A percentile compares a stretch with the other conserved stretches of the same genome.
phyloP scores from a whole-genome alignment of 1,284 basidiomycete genomes.

The Tilletia walkeri region DNA sequence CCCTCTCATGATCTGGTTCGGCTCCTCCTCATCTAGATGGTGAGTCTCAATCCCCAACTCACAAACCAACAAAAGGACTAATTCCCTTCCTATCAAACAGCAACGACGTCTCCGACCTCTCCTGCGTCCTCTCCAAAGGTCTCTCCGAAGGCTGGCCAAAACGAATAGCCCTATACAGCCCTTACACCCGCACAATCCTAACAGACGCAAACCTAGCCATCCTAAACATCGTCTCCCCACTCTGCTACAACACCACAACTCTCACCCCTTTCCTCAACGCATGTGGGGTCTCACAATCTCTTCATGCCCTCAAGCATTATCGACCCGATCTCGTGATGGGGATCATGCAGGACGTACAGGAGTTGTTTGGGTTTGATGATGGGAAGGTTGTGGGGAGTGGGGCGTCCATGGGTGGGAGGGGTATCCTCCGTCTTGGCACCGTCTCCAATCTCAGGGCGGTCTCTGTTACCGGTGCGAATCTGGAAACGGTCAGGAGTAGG shows the following conservation, averaged over 20 bases:
- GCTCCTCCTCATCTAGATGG: constrained; percentile 6
- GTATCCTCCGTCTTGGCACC: not conserved
- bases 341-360: not conserved
- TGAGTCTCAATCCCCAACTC: not conserved
- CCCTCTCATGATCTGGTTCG: not conserved
- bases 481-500: not conserved
- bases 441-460: not conserved
- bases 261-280: not conserved
- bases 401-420: constrained; percentile 1
- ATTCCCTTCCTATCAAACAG: not conserved
- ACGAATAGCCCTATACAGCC: not conserved
- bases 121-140: not conserved
- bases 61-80: not conserved
- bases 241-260: constrained; percentile 3
- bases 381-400: not conserved
- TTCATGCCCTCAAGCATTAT: constrained; percentile 2
- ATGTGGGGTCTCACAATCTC: not conserved
- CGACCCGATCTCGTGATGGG: constrained; percentile 3
- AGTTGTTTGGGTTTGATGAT: constrained; percentile 2
- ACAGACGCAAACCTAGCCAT: not conserved
- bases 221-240: constrained; percentile 7
- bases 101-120: not conserved
- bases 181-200: not conserved
- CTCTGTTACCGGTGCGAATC: not conserved
- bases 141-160: constrained; percentile 8